A percentile compares a stretch with the other conserved stretches of the same genome.
Conservation (phyloP, 2,329 filamentous ascomycete species). For the Cytospora chrysosperma region DNA sequence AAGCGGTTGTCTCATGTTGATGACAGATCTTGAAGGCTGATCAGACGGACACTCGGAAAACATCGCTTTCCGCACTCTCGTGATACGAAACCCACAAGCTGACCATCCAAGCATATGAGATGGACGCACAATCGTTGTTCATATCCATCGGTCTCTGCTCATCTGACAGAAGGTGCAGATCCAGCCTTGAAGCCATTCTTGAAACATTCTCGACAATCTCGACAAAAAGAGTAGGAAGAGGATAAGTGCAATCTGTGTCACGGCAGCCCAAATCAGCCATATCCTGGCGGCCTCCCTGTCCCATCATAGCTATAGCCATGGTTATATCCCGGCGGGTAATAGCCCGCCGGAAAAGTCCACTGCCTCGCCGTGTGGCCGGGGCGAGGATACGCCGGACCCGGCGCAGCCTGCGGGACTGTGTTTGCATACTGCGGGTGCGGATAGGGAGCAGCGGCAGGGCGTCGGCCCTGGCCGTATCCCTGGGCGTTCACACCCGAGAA, state of each 20-base stretch:
- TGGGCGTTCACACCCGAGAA: background rate
- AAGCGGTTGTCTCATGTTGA: background rate
- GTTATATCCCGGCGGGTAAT: background rate
- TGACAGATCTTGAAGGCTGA: background rate
- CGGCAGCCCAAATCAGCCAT: background rate
- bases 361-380: background rate
- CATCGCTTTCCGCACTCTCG: background rate
- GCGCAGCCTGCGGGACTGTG: background rate
- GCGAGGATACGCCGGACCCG: background rate
- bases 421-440: background rate
- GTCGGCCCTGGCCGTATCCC: background rate
- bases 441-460: background rate
- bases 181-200: background rate
- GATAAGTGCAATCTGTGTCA: background rate
- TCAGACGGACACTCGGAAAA: background rate
- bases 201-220: too few species aligned
- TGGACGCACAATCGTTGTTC: too few species aligned
- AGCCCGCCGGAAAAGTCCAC: background rate
- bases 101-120: background rate
- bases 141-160: too few species aligned
- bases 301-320: background rate
- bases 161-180: too few species aligned
- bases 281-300: background rate
- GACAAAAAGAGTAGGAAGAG: too few species aligned
- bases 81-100: background rate